A percentile compares a stretch with the other conserved stretches of the same genome.
These are phyloP conservation scores for Davidsoniella australis DNA, from an alignment of 2,329 filamentous ascomycete genomes.

Conservation along the genomic window DNA sequence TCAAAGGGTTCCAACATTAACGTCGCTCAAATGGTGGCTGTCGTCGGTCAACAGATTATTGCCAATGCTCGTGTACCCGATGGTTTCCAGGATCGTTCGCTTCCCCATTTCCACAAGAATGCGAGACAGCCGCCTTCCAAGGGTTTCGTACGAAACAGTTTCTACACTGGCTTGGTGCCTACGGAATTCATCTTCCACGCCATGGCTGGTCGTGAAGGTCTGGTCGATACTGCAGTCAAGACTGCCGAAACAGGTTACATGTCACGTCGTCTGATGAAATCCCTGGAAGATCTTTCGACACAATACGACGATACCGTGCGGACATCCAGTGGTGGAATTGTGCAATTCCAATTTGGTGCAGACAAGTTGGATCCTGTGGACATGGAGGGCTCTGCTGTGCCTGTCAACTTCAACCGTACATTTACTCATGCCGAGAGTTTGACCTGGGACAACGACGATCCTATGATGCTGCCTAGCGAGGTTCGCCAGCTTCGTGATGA, in stretches of 20 bases:
- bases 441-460: slow-evolving; percentile 66
- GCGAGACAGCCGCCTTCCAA: slow-evolving; percentile 84
- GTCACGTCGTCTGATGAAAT: slow-evolving; percentile 97
- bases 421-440: slow-evolving; percentile 64
- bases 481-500: slow-evolving; percentile 51
- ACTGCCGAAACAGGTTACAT: slow-evolving; percentile 98
- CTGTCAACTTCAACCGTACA: slow-evolving; percentile 81
- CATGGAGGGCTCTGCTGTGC: slow-evolving; percentile 88
- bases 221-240: slow-evolving; percentile 97
- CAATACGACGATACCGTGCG: slow-evolving; percentile 91
- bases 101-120: slow-evolving; percentile 92
- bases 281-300: slow-evolving; percentile 80
- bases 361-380: slow-evolving; percentile 92
- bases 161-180: slow-evolving; percentile 79
- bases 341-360: slow-evolving; percentile 95
- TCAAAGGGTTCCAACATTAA: slow-evolving; percentile 97
- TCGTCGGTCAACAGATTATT: slow-evolving; percentile 96
- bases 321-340: slow-evolving; percentile 72
- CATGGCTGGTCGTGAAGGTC: slow-evolving; percentile 92
- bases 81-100: slow-evolving; percentile 85
- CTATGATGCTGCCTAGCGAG: slow-evolving; percentile 55
- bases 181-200: slow-evolving; percentile 97
- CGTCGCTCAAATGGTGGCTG: slow-evolving; percentile 96
- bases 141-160: slow-evolving; percentile 93
- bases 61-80: slow-evolving; percentile 81